These are phyloP conservation scores for Yamadazyma mexicana DNA, from an alignment of 1,139 yeast species.

Conservation along the genomic window DNA sequence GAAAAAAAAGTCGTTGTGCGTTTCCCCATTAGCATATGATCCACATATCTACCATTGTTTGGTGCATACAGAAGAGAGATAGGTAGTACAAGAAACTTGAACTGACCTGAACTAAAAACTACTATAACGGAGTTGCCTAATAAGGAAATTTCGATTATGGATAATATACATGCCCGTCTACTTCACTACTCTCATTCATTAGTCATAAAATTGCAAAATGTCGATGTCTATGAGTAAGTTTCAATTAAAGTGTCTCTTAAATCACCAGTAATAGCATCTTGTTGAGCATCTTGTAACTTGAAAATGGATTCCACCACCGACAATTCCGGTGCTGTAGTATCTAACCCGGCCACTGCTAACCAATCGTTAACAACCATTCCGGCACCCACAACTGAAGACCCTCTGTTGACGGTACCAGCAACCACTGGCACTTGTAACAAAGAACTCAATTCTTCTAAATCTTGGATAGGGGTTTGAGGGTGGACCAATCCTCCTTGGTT, in stretches of 20 bases:
- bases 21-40: too few relatives aligned
- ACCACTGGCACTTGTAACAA: constrained; percentile 95
- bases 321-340: constrained; percentile 97
- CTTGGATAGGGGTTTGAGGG: constrained; percentile 96
- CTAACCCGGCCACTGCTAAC: constrained; percentile 95
- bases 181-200: constrained; percentile 5
- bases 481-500: constrained; percentile 99
- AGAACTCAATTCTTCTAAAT: constrained; percentile 96
- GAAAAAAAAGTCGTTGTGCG: too few relatives aligned
- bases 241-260: constrained; percentile 90
- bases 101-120: neutral
- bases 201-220: constrained; percentile 6
- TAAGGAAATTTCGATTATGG: too few relatives aligned
- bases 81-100: too few relatives aligned
- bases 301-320: constrained; percentile 96
- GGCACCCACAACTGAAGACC: constrained; percentile 96
- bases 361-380: constrained; percentile 99
- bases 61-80: too few relatives aligned
- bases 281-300: constrained; percentile 86
- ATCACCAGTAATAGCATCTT: constrained; percentile 78
- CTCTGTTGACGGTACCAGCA: constrained; percentile 98
- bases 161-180: neutral
- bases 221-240: constrained; percentile 56
- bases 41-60: too few relatives aligned
- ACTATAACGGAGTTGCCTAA: too few relatives aligned